A percentile compares a stretch with the other conserved stretches of the same genome.
Conservation (phyloP, 2,329 filamentous ascomycete genomes). For the Alternaria metachromatica region DNA sequence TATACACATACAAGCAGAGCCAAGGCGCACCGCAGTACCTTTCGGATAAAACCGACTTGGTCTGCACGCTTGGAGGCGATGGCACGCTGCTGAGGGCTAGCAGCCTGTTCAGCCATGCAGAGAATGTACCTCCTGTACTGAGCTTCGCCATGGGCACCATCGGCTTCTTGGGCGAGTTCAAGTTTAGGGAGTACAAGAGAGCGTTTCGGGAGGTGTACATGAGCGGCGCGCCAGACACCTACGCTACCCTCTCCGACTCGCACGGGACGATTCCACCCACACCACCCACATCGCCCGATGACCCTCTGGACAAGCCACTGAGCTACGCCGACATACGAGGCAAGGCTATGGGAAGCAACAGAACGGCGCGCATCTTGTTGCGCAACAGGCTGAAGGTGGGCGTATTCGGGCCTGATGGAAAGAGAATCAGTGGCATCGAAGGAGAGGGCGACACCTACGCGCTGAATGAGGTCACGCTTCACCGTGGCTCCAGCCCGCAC, state of each 20-base stretch:
- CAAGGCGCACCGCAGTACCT: slow-evolving; percentile 54
- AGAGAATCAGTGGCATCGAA: slow-evolving; percentile 41
- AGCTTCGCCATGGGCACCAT: slow-evolving; percentile 97
- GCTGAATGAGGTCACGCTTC: slow-evolving; percentile 94
- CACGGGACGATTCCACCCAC: slow-evolving; percentile 72
- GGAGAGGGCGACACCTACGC: slow-evolving; percentile 64
- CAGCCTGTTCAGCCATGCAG: slow-evolving; percentile 82
- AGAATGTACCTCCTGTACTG: slow-evolving; percentile 85
- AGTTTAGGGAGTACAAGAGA: slow-evolving; percentile 88
- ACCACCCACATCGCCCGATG: slow-evolving; percentile 71
- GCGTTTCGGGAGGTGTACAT: slow-evolving; percentile 94
- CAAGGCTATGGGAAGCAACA: slow-evolving; percentile 77
- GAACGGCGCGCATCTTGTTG: slow-evolving; percentile 81
- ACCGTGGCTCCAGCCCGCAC: slow-evolving; percentile 88
- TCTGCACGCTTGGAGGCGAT: slow-evolving; percentile 90
- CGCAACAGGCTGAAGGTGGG: slow-evolving; percentile 87
- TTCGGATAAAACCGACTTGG: slow-evolving; percentile 83
- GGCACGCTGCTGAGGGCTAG: slow-evolving; percentile 87
- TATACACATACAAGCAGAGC: slow-evolving; percentile 49
- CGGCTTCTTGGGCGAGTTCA: slow-evolving; percentile 96
- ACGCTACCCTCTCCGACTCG: slow-evolving; percentile 67
- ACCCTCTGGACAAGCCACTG: slow-evolving; percentile 36
- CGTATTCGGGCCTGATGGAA: slow-evolving; percentile 75
- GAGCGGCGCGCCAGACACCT: slow-evolving; percentile 66
- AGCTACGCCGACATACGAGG: slow-evolving; percentile 76